These are phyloP conservation scores for Cyclotella sp. DNA, from an alignment of 108 stramenopile species.

Conservation along the genomic window DNA sequence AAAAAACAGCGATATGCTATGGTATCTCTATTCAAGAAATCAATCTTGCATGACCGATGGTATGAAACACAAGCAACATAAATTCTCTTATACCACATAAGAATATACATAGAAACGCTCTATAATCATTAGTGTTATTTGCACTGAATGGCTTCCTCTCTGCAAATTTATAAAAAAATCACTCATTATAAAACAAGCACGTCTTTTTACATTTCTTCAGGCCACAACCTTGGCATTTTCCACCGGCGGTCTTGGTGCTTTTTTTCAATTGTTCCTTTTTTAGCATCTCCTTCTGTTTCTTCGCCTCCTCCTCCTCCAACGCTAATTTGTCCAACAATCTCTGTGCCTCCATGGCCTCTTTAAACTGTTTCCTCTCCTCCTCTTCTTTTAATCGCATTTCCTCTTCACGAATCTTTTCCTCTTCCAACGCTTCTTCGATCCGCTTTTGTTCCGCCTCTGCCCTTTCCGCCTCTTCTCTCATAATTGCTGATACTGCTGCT, in stretches of 20 bases:
- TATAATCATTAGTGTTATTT: too few species aligned
- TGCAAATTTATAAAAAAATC: background rate
- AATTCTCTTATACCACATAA: too few species aligned
- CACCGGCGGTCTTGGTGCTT: slow-evolving; percentile 73
- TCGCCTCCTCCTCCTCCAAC: slow-evolving; percentile 58
- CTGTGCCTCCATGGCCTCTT: slow-evolving; percentile 94
- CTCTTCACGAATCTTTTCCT: slow-evolving; percentile 75
- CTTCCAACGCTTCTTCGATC: slow-evolving; percentile 81
- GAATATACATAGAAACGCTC: too few species aligned
- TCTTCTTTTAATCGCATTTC: slow-evolving; percentile 70
- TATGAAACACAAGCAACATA: too few species aligned
- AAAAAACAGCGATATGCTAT: too few species aligned
- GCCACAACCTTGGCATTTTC: slow-evolving; percentile 90
- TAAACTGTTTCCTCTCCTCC: slow-evolving; percentile 81
- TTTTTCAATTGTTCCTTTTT: slow-evolving; percentile 70
- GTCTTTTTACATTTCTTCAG: slow-evolving; percentile 91
- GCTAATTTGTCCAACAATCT: slow-evolving; percentile 73
- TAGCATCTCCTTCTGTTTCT: slow-evolving; percentile 67
- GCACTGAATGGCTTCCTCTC: too few species aligned
- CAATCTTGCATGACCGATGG: background rate
- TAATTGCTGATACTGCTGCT: slow-evolving; percentile 56
- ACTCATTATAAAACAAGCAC: slow-evolving; percentile 68
- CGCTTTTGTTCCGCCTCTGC: slow-evolving; percentile 65
- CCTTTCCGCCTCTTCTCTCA: slow-evolving; percentile 51
- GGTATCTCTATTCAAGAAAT: background rate